Conservation (phyloP, 495 filamentous ascomycete genomes). For the Hyaloscypha bicolor region DNA sequence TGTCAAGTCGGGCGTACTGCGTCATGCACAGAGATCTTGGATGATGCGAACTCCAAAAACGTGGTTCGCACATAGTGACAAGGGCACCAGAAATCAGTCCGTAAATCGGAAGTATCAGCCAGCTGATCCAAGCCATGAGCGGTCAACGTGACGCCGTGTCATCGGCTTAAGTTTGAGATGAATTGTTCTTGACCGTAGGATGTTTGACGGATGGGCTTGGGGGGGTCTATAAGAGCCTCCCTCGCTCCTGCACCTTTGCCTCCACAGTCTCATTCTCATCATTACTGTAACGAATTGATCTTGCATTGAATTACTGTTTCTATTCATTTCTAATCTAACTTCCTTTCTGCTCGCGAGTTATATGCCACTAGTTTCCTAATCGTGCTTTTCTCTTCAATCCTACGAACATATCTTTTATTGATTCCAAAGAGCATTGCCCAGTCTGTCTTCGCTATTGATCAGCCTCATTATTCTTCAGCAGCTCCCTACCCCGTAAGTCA, state of each 20-base stretch:
- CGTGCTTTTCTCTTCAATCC: not conserved
- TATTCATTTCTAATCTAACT: no score
- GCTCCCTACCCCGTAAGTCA: slow-evolving; percentile 12
- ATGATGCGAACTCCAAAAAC: not conserved
- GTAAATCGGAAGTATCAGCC: not conserved
- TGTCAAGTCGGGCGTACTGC: not conserved
- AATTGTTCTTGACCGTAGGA: no score
- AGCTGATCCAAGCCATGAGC: slow-evolving; percentile 1
- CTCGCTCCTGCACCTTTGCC: no score
- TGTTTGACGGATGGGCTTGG: no score
- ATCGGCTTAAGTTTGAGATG: no score
- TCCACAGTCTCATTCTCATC: not conserved
- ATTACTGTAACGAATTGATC: not conserved
- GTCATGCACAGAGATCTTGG: not conserved
- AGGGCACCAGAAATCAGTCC: not conserved
- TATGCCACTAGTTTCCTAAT: not conserved
- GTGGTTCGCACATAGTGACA: not conserved
- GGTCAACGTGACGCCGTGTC: not conserved
- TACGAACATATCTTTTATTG: not conserved
- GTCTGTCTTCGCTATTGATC: slow-evolving; percentile 18
- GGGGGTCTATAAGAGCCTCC: no score
- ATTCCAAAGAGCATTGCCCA: slow-evolving; percentile 6
- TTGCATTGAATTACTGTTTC: no score
- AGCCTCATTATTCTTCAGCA: slow-evolving; percentile 14
- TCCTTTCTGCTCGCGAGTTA: no score